A percentile compares a stretch with the other conserved stretches of the same genome.
phyloP scores from a whole-genome alignment of 768 basidiomycete species.

The Solioccasus polychromus region DNA sequence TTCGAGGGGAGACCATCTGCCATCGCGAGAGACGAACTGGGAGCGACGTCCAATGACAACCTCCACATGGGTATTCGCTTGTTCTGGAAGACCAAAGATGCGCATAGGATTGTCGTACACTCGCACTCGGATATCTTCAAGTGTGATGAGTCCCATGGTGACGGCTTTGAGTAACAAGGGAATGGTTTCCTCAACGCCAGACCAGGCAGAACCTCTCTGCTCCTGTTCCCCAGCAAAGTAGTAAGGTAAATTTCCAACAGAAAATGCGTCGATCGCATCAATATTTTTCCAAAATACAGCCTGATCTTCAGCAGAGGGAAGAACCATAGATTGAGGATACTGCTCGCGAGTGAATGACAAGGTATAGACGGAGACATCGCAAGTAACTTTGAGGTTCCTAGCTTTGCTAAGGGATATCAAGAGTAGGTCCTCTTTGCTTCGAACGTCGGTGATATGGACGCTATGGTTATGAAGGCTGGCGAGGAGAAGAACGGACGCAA shows the following conservation, averaged over 20 bases:
- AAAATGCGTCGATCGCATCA: conserved; percentile 84
- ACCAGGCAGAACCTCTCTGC: conserved; percentile 59
- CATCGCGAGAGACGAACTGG: conserved; percentile 47
- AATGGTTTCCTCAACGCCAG: conserved; percentile 84
- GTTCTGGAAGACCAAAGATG: conserved; percentile 90
- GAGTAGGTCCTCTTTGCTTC: conserved; percentile 79
- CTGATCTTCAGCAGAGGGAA: conserved; percentile 79
- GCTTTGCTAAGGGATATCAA: conserved; percentile 94
- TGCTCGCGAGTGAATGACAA: conserved; percentile 83
- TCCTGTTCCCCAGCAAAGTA: conserved; percentile 62
- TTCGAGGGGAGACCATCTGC: conserved; percentile 83
- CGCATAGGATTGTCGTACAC: conserved; percentile 89
- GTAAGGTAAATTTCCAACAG: conserved; percentile 84
- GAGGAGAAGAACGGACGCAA: conserved; percentile 89
- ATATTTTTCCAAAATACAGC: conserved; percentile 82
- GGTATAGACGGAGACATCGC: conserved; percentile 90
- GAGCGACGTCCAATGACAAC: conserved; percentile 81
- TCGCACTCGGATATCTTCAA: conserved; percentile 79
- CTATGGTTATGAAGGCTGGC: conserved; percentile 90
- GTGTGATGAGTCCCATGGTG: conserved; percentile 68
- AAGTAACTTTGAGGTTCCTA: conserved; percentile 91
- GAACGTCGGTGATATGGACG: conserved; percentile 90
- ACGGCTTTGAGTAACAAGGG: conserved; percentile 89
- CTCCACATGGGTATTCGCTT: conserved; percentile 84
- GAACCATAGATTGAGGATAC: conserved; percentile 58